Evolutionary conservation across 2,329 filamentous ascomycete genomes (phyloP).

Genomic region (Sporothrix curviconia): DNA sequence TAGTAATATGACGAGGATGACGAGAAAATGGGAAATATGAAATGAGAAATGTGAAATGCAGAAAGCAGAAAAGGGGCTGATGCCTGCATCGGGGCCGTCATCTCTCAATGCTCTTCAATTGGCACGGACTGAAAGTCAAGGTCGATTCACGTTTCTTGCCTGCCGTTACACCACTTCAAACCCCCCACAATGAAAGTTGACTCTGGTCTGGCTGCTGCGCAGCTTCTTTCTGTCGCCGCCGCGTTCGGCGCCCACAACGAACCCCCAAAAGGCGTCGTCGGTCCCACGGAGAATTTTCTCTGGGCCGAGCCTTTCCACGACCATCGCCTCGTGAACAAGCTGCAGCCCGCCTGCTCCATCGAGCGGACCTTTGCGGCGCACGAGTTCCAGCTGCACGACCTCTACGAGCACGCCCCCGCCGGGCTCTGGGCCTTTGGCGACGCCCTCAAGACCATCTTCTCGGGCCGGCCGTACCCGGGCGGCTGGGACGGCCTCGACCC

Average conservation of each 20-base stretch:
- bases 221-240: conserved; percentile 22
- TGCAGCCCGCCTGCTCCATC: conserved; percentile 31
- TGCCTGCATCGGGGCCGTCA: not conserved
- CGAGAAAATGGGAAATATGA: not conserved
- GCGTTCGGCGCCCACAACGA: conserved; percentile 19
- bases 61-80: not conserved
- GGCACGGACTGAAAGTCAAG: too few relatives aligned
- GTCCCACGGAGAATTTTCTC: conserved; percentile 33
- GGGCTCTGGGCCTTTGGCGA: conserved; percentile 35
- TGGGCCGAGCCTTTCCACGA: conserved; percentile 36
- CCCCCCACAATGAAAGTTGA: not conserved
- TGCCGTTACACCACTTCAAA: too few relatives aligned
- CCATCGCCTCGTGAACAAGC: conserved; percentile 23
- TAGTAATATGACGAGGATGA: too few relatives aligned
- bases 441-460: conserved; percentile 36
- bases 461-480: conserved; percentile 40
- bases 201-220: too few relatives aligned
- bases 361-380: conserved; percentile 30
- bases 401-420: conserved; percentile 30
- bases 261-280: conserved; percentile 27
- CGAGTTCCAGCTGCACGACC: conserved; percentile 40
- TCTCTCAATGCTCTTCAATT: not conserved
- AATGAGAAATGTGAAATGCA: not conserved
- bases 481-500: conserved; percentile 46
- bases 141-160: too few relatives aligned